Percentiles rank a stretch among this genome's conserved stretches.
Conservation (phyloP, 768 basidiomycete genomes). For the Agaricus sinodeliciosus region DNA sequence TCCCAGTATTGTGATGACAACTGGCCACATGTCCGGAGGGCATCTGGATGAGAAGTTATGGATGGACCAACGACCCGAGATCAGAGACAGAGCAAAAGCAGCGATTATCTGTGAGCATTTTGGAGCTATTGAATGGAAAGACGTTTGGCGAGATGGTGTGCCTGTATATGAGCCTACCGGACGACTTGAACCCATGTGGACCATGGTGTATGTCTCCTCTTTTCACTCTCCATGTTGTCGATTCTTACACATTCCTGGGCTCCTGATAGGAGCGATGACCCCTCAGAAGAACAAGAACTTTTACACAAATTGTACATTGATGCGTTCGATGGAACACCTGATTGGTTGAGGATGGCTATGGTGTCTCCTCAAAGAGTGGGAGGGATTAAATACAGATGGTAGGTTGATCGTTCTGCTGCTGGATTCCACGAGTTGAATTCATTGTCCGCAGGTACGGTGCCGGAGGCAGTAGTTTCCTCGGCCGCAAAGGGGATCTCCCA, state of each 20-base stretch:
- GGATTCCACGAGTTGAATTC: not conserved
- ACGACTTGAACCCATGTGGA: constrained; percentile 25
- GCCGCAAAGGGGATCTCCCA: constrained; percentile 18
- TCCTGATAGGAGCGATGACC: constrained; percentile 17
- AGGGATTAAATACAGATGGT: constrained; percentile 17
- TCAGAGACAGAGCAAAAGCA: constrained; percentile 20
- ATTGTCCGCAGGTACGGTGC: constrained; percentile 19
- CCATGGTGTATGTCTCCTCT: constrained; percentile 20
- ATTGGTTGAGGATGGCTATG: constrained; percentile 22
- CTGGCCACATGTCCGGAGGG: constrained; percentile 23
- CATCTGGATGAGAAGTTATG: constrained; percentile 22
- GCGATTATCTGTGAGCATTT: constrained; percentile 26
- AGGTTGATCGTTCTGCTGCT: not conserved
- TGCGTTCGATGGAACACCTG: constrained; percentile 21
- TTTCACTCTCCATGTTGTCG: not conserved
- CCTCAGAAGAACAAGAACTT: not conserved
- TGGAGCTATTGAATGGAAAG: constrained; percentile 25
- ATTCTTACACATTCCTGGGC: not conserved
- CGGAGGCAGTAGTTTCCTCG: constrained; percentile 23
- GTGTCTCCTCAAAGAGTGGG: constrained; percentile 20
- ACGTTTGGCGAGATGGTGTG: constrained; percentile 15
- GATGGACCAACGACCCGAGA: constrained; percentile 20
- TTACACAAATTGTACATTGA: constrained; percentile 21
- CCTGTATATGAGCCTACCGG: constrained; percentile 21
- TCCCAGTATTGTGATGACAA: constrained; percentile 22